phyloP scores from a whole-genome alignment of 192 early-diverging fungal genomes.

The Gryganskiella cystojenkinii region DNA sequence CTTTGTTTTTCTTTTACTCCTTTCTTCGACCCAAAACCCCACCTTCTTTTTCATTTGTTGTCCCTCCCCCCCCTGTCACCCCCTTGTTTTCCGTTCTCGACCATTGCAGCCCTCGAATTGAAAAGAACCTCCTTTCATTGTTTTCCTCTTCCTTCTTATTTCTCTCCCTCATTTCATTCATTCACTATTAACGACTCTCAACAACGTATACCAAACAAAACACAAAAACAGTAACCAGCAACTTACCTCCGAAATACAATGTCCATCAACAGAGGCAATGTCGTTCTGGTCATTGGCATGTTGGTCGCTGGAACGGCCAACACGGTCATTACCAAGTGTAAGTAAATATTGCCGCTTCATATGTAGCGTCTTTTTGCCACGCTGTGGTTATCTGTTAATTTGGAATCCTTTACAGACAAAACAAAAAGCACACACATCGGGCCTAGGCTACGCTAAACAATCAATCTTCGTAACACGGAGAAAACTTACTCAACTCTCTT shows the following conservation, averaged over 20 bases:
- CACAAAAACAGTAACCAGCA: background rate
- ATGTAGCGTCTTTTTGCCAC: background rate
- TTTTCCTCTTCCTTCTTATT: background rate
- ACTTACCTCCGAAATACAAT: conserved; percentile 6
- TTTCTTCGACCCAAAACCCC: background rate
- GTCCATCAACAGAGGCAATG: conserved; percentile 49
- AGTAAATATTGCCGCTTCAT: background rate
- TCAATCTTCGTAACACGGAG: too few relatives aligned
- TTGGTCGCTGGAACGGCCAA: conserved; percentile 74
- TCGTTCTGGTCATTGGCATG: conserved; percentile 76
- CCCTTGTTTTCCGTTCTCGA: background rate
- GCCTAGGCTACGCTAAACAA: too few relatives aligned
- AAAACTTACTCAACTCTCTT: too few relatives aligned
- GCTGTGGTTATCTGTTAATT: conserved; percentile 6
- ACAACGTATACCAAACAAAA: background rate
- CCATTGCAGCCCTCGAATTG: too few relatives aligned
- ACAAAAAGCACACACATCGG: too few relatives aligned
- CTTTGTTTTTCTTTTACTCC: background rate
- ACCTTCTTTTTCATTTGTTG: background rate
- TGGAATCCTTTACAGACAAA: too few relatives aligned
- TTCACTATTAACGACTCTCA: background rate
- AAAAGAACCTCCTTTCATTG: background rate
- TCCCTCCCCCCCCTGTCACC: background rate
- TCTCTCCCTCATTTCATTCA: background rate
- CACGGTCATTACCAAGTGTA: conserved; percentile 44